Evolutionary conservation across 1,284 basidiomycete genomes (phyloP), one percentile per base, ranked within the genome.

Genomic region (Megacollybia platyphylla): DNA sequence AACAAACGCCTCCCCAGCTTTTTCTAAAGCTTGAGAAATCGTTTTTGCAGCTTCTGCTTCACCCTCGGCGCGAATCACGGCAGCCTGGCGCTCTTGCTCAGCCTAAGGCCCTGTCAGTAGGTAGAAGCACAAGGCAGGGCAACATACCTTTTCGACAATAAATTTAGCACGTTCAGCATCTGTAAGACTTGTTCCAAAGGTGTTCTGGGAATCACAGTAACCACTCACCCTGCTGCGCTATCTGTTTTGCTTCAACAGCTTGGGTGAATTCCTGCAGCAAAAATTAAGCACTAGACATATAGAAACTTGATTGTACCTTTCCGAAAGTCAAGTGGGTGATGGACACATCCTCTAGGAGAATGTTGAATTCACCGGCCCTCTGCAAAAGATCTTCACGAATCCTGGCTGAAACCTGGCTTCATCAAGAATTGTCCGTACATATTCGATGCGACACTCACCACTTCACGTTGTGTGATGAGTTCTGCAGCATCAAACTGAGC

Each of bases 401-500:
- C 49, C 91, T 73, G n/a, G 91, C 87, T 17, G 89, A 93, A 28
- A 97, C 86, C 83, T 87, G 20, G 11, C 28, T 15, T 11, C 40
- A 24, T 28, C 28, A 30, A 41, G 28, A 8, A 11, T 26, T 34
- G 10, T 15, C 18, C 18, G 20, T 8, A 11, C 10, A 27, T n/a
- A 40, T 24, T 9, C 39, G 7, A 13, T 29, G 11, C n/a, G 2
- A 26, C 18, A 72, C 78, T 51, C 49, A 83, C 85, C 48, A 88
- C 77, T 71, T 88, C 85, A 53, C 85, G 79, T 56, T 88, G 85
- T 2, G 85, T 88, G 49, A 88, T 99, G 53, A 99, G 70, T 65
- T 99, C 94, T 13, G 94, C 93, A 35, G 94, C 94, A 63, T 99
- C 94, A 53, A 97, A 98, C 60, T 98, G 94, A 8, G 94, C 94